Evolutionary conservation across 305 asterid species (phyloP).

Genomic region (Rubia tinctorum): DNA sequence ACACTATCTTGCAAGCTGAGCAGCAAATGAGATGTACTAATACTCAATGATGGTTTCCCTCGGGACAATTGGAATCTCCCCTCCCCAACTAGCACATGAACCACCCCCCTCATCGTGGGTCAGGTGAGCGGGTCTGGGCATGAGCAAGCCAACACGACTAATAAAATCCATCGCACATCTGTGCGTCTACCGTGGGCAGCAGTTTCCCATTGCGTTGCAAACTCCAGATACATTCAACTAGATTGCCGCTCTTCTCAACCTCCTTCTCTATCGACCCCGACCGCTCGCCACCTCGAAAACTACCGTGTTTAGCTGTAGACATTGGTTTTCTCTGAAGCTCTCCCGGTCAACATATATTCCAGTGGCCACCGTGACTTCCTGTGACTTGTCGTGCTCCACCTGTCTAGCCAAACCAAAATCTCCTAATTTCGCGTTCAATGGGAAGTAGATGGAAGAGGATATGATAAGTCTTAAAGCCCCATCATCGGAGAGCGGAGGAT

Average conservation of each 20-base stretch:
- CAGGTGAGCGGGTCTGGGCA: constrained; percentile 74
- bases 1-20: constrained; percentile 82
- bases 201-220: constrained; percentile 55
- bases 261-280: constrained; percentile 76
- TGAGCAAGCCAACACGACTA: constrained; percentile 73
- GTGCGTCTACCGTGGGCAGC: constrained; percentile 46
- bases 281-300: constrained; percentile 84
- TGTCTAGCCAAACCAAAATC: constrained; percentile 87
- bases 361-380: constrained; percentile 87
- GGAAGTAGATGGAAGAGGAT: too few species aligned
- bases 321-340: constrained; percentile 77
- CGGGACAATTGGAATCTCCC: constrained; percentile 66
- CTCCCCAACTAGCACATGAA: constrained; percentile 81
- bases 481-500: too few species aligned
- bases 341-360: constrained; percentile 73
- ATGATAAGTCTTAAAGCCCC: too few species aligned
- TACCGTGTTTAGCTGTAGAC: constrained; percentile 83
- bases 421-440: constrained; percentile 70
- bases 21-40: constrained; percentile 53
- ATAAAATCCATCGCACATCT: constrained; percentile 54
- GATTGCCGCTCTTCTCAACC: constrained; percentile 35
- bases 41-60: constrained; percentile 62
- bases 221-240: constrained; percentile 86
- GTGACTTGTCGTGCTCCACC: constrained; percentile 79
- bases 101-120: constrained; percentile 75